Evolutionary conservation across 2,329 filamentous ascomycete genomes (phyloP), one percentile per base, ranked within the genome.

Genomic region (Cryphonectria nitschkei): DNA sequence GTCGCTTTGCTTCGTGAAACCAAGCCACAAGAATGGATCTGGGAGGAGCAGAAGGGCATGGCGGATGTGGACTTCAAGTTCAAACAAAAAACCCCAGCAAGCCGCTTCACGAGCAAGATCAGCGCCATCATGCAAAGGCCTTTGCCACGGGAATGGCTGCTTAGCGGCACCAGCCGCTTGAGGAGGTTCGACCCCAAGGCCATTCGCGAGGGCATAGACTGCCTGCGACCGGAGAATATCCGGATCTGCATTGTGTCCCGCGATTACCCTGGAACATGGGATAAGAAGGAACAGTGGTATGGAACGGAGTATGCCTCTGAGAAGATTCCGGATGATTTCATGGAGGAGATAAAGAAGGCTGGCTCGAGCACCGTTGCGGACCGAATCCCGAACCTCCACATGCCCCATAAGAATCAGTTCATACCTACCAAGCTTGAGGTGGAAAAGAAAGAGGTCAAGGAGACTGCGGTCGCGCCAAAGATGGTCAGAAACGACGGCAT

Each of bases 21-120:
- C 2, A 88, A 92, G 6, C 95, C 95, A 0, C 92, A 97, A 75
- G 86, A 97, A 79, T 98, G 96, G 96, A 94, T 98, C 70, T 95
- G 96, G 71, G 89, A 97, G 43, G 96, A 99, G 81, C 92, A 96
- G 80, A 95, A 94, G 80, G 90, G 91, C 50, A 90, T 98, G 82
- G 91, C 93, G 61, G 95, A 98, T 75, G 93, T 98, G 16, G 93
- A 97, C 75, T 99, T 99, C 85, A 93, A 92, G 75, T 99, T 97
- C 82, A 93, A 91, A 81, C 93, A 98, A 79, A 98, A 98, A 84
- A 93, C 90, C 2, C 93, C 93, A 0, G 94, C 95, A 1, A 96
- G 92, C 78, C 89, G 92, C 39, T 98, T 98, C 76, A 96, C 94
- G 0, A 97, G 94, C 83, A 90, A 88, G 72, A 89, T 94, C 74